A percentile compares a stretch with the other conserved stretches of the same genome.
Evolutionary conservation across 169 alveolate species (phyloP).

Genomic region (Eimeria necatrix): DNA sequence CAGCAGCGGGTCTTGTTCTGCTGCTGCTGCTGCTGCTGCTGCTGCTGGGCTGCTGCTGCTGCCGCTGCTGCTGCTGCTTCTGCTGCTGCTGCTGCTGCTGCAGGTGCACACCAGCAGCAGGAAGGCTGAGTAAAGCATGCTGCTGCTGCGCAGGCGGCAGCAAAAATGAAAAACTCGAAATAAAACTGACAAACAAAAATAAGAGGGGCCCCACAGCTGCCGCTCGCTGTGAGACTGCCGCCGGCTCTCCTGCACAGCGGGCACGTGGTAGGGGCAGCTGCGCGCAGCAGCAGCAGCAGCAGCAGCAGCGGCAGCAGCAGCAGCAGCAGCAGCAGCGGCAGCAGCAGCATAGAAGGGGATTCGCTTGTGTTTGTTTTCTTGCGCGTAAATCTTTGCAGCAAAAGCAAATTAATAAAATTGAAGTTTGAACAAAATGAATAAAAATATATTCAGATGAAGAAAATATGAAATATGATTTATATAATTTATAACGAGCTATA

Average conservation of each 20-base stretch:
- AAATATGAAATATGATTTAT: no score
- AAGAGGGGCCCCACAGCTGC: no score
- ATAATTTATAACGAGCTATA: no score
- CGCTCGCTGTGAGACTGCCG: neutral
- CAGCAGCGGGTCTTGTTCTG: constrained; percentile 25
- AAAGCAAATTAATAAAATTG: no score
- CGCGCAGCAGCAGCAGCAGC: neutral
- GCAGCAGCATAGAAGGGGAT: no score
- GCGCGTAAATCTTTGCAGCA: no score
- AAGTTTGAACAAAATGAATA: no score
- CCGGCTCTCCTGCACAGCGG: neutral
- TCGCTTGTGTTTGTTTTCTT: no score
- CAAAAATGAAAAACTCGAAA: neutral
- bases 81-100: constrained; percentile 22
- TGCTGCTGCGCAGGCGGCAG: constrained; percentile 59
- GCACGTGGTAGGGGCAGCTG: constrained; percentile 5
- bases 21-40: neutral
- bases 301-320: no score
- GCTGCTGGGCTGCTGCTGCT: neutral
- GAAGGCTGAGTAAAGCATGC: neutral
- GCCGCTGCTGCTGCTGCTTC: no score
- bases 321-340: no score
- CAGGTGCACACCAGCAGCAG: constrained; percentile 29
- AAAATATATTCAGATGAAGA: no score
- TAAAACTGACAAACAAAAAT: neutral